These are phyloP conservation scores for Neckera pumila DNA, from an alignment of 225 moss, liverwort and hornwort species.

Conservation along the genomic window DNA sequence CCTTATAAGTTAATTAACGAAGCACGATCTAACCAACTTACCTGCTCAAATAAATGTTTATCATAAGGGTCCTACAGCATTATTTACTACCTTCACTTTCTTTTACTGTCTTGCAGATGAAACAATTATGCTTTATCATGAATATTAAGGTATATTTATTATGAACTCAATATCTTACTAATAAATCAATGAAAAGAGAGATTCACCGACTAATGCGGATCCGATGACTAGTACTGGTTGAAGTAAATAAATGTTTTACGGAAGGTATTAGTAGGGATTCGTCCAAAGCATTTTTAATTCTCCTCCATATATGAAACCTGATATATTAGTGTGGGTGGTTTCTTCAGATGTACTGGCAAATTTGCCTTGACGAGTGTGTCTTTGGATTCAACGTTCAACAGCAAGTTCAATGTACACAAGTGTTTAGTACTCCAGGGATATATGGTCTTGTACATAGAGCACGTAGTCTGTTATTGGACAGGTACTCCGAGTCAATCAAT, in stretches of 20 bases:
- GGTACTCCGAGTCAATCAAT: neutral
- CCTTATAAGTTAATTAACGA: neutral
- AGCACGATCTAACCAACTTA: neutral
- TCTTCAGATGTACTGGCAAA: constrained; percentile 6
- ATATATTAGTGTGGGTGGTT: neutral
- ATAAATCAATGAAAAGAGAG: neutral
- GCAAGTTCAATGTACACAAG: neutral
- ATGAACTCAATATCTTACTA: neutral
- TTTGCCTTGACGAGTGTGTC: neutral
- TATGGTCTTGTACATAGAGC: constrained; percentile 6
- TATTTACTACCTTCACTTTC: neutral
- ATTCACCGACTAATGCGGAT: neutral
- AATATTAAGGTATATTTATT: neutral
- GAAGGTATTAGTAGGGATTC: neutral
- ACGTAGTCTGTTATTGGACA: neutral
- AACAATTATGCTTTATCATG: neutral
- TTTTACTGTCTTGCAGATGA: neutral
- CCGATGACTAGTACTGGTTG: neutral
- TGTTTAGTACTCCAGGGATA: neutral
- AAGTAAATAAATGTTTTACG: neutral
- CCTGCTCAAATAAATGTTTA: neutral
- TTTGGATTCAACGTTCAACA: neutral
- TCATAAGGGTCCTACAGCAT: neutral
- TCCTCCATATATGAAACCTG: neutral
- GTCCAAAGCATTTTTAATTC: neutral